Percentiles rank a stretch among this genome's conserved stretches.
Conservation (phyloP, 768 basidiomycete genomes). For the Phanerodontia chrysosporium region DNA sequence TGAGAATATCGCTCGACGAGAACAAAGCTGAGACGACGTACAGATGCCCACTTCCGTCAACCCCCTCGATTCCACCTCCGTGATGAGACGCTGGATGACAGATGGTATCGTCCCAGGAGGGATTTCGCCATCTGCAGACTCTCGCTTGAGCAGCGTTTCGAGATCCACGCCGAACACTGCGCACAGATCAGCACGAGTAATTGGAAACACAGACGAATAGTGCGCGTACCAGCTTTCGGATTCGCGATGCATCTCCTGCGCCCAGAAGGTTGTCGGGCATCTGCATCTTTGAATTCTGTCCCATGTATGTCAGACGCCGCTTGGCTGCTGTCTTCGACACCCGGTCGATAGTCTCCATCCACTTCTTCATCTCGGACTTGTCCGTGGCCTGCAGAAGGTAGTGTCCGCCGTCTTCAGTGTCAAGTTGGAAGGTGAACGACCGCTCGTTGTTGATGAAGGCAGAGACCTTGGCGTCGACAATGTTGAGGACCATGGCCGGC, state of each 20-base stretch:
- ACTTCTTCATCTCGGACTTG: slow-evolving; percentile 67
- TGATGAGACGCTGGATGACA: slow-evolving; percentile 60
- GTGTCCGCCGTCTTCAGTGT: slow-evolving; percentile 84
- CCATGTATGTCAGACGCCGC: slow-evolving; percentile 77
- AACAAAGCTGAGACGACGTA: slow-evolving; percentile 33
- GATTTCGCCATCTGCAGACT: slow-evolving; percentile 46
- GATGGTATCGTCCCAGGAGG: slow-evolving; percentile 58
- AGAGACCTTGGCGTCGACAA: slow-evolving; percentile 67
- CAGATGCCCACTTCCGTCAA: slow-evolving; percentile 82
- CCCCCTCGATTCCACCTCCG: slow-evolving; percentile 71
- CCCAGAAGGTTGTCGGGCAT: slow-evolving; percentile 70
- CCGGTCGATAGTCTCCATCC: slow-evolving; percentile 71
- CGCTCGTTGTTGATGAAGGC: slow-evolving; percentile 77
- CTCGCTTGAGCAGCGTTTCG: slow-evolving; percentile 62
- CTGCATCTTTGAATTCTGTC: slow-evolving; percentile 68
- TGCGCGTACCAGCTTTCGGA: slow-evolving; percentile 72
- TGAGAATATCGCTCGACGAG: background rate
- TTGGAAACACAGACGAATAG: slow-evolving; percentile 8
- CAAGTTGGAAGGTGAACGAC: slow-evolving; percentile 77
- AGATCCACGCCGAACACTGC: slow-evolving; percentile 69
- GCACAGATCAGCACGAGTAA: background rate
- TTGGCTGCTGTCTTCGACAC: slow-evolving; percentile 73
- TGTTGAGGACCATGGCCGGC: slow-evolving; percentile 68
- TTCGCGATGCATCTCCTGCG: slow-evolving; percentile 57
- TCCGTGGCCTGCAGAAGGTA: slow-evolving; percentile 73